phyloP scores from a whole-genome alignment of 2,329 filamentous ascomycete species.

The Fusarium sp. region DNA sequence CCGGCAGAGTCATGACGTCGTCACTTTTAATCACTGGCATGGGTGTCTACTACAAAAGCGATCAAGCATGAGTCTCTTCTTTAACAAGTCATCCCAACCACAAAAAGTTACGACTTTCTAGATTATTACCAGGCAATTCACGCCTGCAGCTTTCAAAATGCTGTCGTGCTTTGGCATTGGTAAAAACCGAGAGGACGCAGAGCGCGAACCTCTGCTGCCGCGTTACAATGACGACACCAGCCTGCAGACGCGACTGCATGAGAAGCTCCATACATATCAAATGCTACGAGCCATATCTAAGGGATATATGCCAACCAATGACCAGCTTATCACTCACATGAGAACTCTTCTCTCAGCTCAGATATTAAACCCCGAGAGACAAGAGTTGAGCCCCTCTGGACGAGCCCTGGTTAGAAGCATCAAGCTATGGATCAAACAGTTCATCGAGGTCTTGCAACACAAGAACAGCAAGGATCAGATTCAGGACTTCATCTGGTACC shows the following conservation, averaged over 20 bases:
- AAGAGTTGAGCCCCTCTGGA: slow-evolving; percentile 81
- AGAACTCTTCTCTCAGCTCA: slow-evolving; percentile 82
- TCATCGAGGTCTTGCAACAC: slow-evolving; percentile 83
- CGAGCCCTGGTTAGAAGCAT: slow-evolving; percentile 77
- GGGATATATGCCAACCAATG: slow-evolving; percentile 92
- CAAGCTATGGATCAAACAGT: slow-evolving; percentile 79
- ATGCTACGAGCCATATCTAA: slow-evolving; percentile 85
- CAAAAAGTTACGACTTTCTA: background rate
- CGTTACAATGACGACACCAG: slow-evolving; percentile 85
- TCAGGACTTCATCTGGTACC: slow-evolving; percentile 91
- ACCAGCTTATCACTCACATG: slow-evolving; percentile 83
- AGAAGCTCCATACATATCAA: slow-evolving; percentile 94
- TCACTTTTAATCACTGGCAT: slow-evolving; percentile 1
- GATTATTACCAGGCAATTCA: background rate
- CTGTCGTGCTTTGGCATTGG: slow-evolving; percentile 74
- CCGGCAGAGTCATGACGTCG: slow-evolving; percentile 41
- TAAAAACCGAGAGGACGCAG: slow-evolving; percentile 62
- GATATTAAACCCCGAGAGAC: slow-evolving; percentile 76
- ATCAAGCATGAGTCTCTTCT: slow-evolving; percentile 7
- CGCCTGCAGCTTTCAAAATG: slow-evolving; percentile 50
- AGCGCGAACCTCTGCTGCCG: slow-evolving; percentile 83
- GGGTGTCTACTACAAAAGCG: background rate
- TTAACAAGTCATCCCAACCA: background rate
- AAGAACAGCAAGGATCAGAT: slow-evolving; percentile 90
- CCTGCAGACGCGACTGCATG: slow-evolving; percentile 80